Evolutionary conservation across 352 stramenopile genomes (phyloP), one percentile per base, ranked within the genome.

Genomic region (Thalassiosira pacifica): DNA sequence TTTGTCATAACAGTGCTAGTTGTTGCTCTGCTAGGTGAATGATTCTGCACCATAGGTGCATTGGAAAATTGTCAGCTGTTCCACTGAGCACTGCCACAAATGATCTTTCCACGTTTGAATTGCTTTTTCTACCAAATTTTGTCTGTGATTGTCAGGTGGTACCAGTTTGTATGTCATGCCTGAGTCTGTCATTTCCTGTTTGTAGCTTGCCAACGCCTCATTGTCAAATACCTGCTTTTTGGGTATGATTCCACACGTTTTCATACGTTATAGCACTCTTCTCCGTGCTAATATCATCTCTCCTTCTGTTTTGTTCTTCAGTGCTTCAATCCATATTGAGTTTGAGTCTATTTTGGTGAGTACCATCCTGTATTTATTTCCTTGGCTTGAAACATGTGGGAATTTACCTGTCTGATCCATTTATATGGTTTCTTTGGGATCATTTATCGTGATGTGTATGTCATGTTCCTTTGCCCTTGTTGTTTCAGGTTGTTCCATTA

Each of bases 201-300:
- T n/a, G n/a, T n/a, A n/a, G n/a, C n/a, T n/a, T n/a, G n/a, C n/a
- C n/a, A n/a, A n/a, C n/a, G 19, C 52, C 77, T 88, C 82, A 45
- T 91, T 91, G 70, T 91, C 78, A n/a, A 87, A 32, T 8, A 71
- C 73, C 10, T n/a, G n/a, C n/a, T n/a, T n/a, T n/a, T n/a, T n/a
- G n/a, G n/a, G n/a, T n/a, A n/a, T n/a, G n/a, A n/a, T 89, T 24
- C 29, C 5, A 2, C 6, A 2, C 52, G 67, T 22, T 31, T 42
- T 29, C 24, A 48, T 48, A 13, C 13, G 37, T 26, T 1, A 75
- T 75, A 8, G 61, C 52, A 11, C 0, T 45, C 8, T 64, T 63
- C 40, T 63, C 60, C 3, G 52, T 16, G 19, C 27, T 32, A n/a
- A 75, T 65, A 1, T 64, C 13, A 52, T 72, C 64, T 45, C 5